A percentile compares a stretch with the other conserved stretches of the same genome.
phyloP scores from a whole-genome alignment of 768 basidiomycete species.

The Termitomyces sp. region DNA sequence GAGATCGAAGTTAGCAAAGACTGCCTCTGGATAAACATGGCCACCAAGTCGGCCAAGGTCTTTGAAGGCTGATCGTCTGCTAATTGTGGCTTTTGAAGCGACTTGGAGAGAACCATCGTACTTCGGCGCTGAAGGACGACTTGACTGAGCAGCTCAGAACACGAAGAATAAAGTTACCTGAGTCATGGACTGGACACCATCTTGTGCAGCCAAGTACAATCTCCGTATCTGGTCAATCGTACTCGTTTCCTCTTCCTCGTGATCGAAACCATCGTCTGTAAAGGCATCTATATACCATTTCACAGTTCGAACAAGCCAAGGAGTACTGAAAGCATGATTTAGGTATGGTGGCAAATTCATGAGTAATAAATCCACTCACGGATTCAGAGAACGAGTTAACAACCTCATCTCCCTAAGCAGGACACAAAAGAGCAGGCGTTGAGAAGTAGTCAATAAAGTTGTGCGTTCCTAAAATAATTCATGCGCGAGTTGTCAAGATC shows the following conservation, averaged over 20 bases:
- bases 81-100: constrained; percentile 16
- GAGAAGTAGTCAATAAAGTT: constrained; percentile 43
- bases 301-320: constrained; percentile 39
- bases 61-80: constrained; percentile 6
- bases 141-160: constrained; percentile 11
- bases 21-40: constrained; percentile 28
- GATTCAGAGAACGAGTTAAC: constrained; percentile 55
- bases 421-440: constrained; percentile 52
- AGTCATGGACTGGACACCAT: constrained; percentile 34
- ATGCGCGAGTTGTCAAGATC: background rate
- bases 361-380: constrained; percentile 31
- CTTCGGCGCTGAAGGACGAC: constrained; percentile 30
- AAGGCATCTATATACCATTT: constrained; percentile 38
- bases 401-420: constrained; percentile 63
- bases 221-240: constrained; percentile 38
- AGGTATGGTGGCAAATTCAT: background rate
- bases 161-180: constrained; percentile 30
- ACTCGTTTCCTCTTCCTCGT: constrained; percentile 35
- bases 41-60: constrained; percentile 24
- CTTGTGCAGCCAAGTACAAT: constrained; percentile 46
- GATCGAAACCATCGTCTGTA: constrained; percentile 29
- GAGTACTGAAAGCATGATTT: constrained; percentile 23
- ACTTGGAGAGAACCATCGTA: constrained; percentile 31
- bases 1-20: constrained; percentile 37
- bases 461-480: constrained; percentile 42